A percentile compares a stretch with the other conserved stretches of the same genome.
These are phyloP conservation scores for Chaetomium olivaceum DNA, from an alignment of 2,329 filamentous ascomycete genomes.

Conservation along the genomic window DNA sequence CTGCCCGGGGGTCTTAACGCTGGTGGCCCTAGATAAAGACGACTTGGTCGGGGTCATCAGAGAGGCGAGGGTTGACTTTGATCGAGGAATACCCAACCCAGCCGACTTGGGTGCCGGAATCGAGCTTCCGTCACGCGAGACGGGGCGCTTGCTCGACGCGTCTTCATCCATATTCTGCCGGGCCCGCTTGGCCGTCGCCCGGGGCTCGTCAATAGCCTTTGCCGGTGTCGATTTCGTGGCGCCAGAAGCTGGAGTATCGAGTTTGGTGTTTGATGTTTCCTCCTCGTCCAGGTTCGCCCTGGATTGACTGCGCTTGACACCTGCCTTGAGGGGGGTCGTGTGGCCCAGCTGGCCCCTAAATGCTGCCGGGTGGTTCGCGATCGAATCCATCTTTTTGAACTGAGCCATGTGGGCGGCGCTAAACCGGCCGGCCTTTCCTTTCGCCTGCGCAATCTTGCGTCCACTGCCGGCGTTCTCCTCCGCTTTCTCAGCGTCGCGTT, in stretches of 20 bases:
- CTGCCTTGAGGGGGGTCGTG: constrained; percentile 51
- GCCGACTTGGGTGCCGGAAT: constrained; percentile 53
- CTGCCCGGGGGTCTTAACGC: constrained; percentile 52
- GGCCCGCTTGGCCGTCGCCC: constrained; percentile 65
- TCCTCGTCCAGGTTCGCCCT: constrained; percentile 57
- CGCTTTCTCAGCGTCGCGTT: constrained; percentile 57
- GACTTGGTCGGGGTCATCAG: constrained; percentile 79
- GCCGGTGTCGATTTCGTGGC: constrained; percentile 35
- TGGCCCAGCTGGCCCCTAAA: constrained; percentile 63
- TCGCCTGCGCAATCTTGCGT: constrained; percentile 78
- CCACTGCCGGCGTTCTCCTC: constrained; percentile 48
- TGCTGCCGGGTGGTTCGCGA: constrained; percentile 79
- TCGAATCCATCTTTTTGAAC: constrained; percentile 98
- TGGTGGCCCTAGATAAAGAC: constrained; percentile 64
- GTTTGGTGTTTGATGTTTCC: constrained; percentile 41
- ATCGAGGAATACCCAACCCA: constrained; percentile 46
- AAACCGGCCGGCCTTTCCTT: constrained; percentile 74
- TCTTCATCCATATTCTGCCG: constrained; percentile 70
- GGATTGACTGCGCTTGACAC: constrained; percentile 55
- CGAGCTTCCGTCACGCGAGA: constrained; percentile 53
- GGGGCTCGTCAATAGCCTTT: constrained; percentile 35
- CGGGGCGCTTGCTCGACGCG: constrained; percentile 63
- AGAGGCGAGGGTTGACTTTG: constrained; percentile 53
- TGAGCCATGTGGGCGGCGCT: constrained; percentile 83
- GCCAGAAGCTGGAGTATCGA: constrained; percentile 35